These are phyloP conservation scores for Serendipita sp. DNA, from an alignment of 768 basidiomycete genomes.

Conservation along the genomic window DNA sequence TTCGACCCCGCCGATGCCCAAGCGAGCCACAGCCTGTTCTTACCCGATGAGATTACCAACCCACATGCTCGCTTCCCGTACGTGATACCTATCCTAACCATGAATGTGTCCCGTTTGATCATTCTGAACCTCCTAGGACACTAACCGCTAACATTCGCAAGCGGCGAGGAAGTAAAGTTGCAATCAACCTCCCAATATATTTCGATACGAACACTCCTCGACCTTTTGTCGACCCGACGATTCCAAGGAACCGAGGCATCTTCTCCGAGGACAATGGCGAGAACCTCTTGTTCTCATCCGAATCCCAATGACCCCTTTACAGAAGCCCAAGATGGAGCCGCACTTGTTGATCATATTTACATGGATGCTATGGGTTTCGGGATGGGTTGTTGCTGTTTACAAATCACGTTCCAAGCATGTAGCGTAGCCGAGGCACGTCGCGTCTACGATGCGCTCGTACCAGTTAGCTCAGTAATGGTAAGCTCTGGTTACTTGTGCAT, in stretches of 20 bases:
- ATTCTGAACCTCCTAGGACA: constrained; percentile 37
- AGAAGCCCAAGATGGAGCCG: constrained; percentile 87
- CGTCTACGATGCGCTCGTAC: constrained; percentile 92
- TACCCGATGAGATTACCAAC: constrained; percentile 91
- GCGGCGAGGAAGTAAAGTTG: constrained; percentile 82
- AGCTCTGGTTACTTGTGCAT: constrained; percentile 12
- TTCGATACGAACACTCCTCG: constrained; percentile 73
- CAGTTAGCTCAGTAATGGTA: constrained; percentile 90
- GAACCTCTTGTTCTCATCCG: constrained; percentile 12
- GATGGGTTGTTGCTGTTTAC: constrained; percentile 97
- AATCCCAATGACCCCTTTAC: background rate
- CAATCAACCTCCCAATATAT: constrained; percentile 87
- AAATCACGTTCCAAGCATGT: constrained; percentile 94
- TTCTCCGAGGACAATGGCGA: constrained; percentile 75
- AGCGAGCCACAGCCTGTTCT: constrained; percentile 85
- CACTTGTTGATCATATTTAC: constrained; percentile 81
- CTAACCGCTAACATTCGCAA: constrained; percentile 92
- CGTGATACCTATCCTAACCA: constrained; percentile 22
- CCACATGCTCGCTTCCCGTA: constrained; percentile 97
- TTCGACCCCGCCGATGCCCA: constrained; percentile 55
- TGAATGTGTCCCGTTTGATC: background rate
- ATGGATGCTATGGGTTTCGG: constrained; percentile 99
- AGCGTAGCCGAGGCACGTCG: constrained; percentile 82
- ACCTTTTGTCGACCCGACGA: constrained; percentile 85
- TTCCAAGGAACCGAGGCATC: constrained; percentile 69